Base-by-base conservation (phyloP, 805 yeast species). In the Scheffersomyces amazonensis region DNA sequence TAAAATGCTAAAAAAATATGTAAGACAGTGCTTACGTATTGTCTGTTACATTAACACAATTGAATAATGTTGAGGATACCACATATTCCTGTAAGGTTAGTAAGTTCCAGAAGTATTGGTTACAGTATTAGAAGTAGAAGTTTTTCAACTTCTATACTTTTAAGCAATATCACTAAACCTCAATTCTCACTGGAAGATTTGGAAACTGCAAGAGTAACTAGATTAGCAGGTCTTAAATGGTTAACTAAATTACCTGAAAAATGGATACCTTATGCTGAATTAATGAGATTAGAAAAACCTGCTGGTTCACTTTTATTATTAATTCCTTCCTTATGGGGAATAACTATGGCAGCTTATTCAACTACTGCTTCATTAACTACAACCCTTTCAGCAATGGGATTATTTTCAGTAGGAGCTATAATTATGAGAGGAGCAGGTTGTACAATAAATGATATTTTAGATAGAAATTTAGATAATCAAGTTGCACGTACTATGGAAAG, bases 381-480 rank as follows among this genome's bases (percentile, higher is more conserved):
- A 1, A 82, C 91, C 0, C 42, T 73, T 0, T 75, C 73, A 53
- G 87, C 82, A 53, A 56, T 87, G 23, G 73, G 78, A 0, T 64
- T 89, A 11, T 93, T 89, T 56, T 81, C 91, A 4, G 69, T 83
- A 3, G 99, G 99, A 11, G 77, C 97, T 0, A 53, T 90, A 28
- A 72, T 91, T 13, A 93, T 95, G 96, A 76, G 99, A 60, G 96
- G 98, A 19, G 97, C 96, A 1, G 99, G 99, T 0, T 93, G 99
- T 59, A 90, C 96, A 0, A 82, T 93, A 39, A 93, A 93, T 58
- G 99, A 93, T 61, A 69, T 91, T 32, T 69, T 83, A 56, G 99
- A 93, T 57, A 69, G 88, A 37, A 73, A 91, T 42, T 69, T 90
- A 34, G 99, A 93, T 54, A 72, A 75, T 46, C 76, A 88, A 59